Conservation (phyloP, 768 basidiomycete species). For the Candolleomyces eurysporus region DNA sequence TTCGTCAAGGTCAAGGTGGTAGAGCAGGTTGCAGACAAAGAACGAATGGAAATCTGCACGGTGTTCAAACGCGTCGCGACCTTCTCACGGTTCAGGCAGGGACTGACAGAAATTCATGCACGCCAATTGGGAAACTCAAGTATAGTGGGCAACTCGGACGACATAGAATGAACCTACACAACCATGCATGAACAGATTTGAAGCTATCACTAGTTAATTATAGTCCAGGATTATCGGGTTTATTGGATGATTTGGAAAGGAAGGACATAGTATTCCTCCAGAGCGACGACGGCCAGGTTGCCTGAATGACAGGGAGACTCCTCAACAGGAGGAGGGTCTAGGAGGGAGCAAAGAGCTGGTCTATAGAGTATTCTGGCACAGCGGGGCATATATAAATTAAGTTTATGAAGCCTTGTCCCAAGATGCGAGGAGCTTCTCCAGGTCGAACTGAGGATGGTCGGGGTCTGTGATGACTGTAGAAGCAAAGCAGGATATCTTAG, state of each 20-base stretch:
- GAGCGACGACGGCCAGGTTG: too few relatives aligned
- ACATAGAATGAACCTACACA: too few relatives aligned
- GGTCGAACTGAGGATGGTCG: constrained; percentile 92
- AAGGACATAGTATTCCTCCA: too few relatives aligned
- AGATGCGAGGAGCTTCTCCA: constrained; percentile 83
- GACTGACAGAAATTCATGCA: not conserved
- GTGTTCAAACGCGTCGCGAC: constrained; percentile 12
- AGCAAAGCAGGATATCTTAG: constrained; percentile 1
- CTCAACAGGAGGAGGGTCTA: constrained; percentile 5
- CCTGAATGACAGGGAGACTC: too few relatives aligned
- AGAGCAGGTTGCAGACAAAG: not conserved
- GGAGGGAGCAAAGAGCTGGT: constrained; percentile 4
- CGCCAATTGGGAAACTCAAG: too few relatives aligned
- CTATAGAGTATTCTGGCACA: not conserved
- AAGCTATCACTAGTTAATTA: too few relatives aligned
- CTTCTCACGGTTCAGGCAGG: constrained; percentile 11
- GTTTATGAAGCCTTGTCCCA: constrained; percentile 70
- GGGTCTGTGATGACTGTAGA: constrained; percentile 84
- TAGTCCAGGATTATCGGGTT: too few relatives aligned
- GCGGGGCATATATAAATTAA: constrained; percentile 8
- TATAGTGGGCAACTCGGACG: too few relatives aligned
- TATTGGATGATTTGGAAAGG: too few relatives aligned
- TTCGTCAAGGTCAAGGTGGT: not conserved
- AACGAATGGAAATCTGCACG: not conserved
- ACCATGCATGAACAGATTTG: too few relatives aligned